phyloP scores from a whole-genome alignment of 805 yeast species.

The Kodamaea kakaduensis region DNA sequence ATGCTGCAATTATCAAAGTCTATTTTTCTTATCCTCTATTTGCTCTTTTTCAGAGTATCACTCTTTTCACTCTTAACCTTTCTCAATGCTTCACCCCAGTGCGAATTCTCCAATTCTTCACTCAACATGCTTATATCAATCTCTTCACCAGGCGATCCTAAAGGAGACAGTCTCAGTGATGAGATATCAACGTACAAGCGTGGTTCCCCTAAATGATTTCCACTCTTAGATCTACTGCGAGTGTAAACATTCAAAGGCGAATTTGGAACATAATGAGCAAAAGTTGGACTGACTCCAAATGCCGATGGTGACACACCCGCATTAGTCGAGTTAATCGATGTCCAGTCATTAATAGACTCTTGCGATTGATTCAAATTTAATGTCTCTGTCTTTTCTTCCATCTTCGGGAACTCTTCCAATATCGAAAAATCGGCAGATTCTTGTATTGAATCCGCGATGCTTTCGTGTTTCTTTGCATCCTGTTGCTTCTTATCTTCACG shows the following conservation, averaged over 20 bases:
- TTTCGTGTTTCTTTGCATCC: too few relatives aligned
- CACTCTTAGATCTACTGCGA: conserved; percentile 9
- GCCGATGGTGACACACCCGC: background rate
- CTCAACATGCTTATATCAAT: conserved; percentile 23
- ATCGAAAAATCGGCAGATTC: too few relatives aligned
- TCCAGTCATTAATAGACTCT: background rate
- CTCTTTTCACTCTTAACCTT: conserved; percentile 15
- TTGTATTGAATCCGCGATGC: too few relatives aligned
- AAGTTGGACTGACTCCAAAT: conserved; percentile 1
- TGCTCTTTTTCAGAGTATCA: conserved; percentile 4
- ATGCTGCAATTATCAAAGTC: too few relatives aligned
- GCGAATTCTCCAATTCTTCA: conserved; percentile 22
- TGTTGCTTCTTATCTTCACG: too few relatives aligned
- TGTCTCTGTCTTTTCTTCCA: conserved; percentile 1
- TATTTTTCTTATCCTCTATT: too few relatives aligned
- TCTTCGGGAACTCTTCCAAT: background rate
- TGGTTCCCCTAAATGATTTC: conserved; percentile 9
- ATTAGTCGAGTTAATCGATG: background rate
- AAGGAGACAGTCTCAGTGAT: conserved; percentile 2
- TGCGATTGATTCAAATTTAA: too few relatives aligned
- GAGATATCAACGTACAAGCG: conserved; percentile 17
- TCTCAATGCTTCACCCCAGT: conserved; percentile 25
- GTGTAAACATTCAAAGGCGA: conserved; percentile 5
- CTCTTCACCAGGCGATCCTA: conserved; percentile 15
- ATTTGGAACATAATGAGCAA: conserved; percentile 7